phyloP scores from a whole-genome alignment of 192 early-diverging fungal species.

The Thoreauomyces humboldtii region DNA sequence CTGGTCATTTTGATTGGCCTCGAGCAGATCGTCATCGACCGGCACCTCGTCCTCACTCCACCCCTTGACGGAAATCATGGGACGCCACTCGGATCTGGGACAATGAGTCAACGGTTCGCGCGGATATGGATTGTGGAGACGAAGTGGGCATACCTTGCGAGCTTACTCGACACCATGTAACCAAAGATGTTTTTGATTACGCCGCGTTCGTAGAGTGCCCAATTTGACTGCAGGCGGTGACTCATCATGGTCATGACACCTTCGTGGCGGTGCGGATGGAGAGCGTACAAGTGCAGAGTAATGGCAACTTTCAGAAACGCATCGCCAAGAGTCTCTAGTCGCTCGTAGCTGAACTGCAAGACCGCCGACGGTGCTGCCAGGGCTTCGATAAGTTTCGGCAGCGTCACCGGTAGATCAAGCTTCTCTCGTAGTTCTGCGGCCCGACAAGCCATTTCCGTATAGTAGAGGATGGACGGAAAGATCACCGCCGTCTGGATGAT shows the following conservation, averaged over 20 bases:
- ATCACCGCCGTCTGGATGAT: constrained; percentile 4
- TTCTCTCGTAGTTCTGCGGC: constrained; percentile 10
- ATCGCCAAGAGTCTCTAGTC: constrained; percentile 86
- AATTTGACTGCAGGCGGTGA: constrained; percentile 20
- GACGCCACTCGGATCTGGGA: constrained; percentile 44
- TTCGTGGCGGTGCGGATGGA: constrained; percentile 54
- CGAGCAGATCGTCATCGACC: not conserved
- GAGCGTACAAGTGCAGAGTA: constrained; percentile 72
- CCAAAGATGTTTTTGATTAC: constrained; percentile 1
- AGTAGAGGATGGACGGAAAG: constrained; percentile 27
- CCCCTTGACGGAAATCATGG: constrained; percentile 13
- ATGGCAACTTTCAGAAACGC: constrained; percentile 79
- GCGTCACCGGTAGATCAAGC: constrained; percentile 13
- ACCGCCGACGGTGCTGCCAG: constrained; percentile 71
- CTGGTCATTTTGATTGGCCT: not conserved
- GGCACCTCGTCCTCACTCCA: constrained; percentile 53
- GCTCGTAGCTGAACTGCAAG: constrained; percentile 76
- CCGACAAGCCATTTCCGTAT: constrained; percentile 15
- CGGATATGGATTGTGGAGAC: constrained; percentile 70
- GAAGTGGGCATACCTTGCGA: constrained; percentile 35
- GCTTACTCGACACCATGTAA: constrained; percentile 20
- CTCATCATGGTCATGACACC: constrained; percentile 31
- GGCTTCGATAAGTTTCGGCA: constrained; percentile 48
- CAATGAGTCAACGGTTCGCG: constrained; percentile 66
- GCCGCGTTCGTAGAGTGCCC: constrained; percentile 6